These are phyloP conservation scores for Capsella rubella DNA, from an alignment of 441 rosid species.

Conservation along the genomic window DNA sequence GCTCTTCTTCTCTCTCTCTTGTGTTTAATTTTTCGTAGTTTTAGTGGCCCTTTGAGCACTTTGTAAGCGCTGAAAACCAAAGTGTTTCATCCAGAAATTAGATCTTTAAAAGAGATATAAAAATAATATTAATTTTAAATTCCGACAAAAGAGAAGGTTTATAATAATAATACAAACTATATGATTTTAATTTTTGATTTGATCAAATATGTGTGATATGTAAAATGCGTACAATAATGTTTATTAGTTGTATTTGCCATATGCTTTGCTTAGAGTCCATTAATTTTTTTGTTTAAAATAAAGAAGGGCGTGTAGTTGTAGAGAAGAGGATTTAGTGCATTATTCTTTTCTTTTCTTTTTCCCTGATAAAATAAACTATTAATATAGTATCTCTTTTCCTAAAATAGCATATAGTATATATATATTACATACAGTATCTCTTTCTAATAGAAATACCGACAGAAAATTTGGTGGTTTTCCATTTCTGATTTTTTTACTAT, in stretches of 20 bases:
- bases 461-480: slow-evolving; percentile 4
- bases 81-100: slow-evolving; percentile 19
- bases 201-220: neutral
- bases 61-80: slow-evolving; percentile 37
- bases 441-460: slow-evolving; percentile 18
- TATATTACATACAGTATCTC: neutral
- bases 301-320: slow-evolving; percentile 24
- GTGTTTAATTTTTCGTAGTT: slow-evolving; percentile 34
- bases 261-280: slow-evolving; percentile 22
- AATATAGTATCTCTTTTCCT: neutral
- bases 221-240: neutral
- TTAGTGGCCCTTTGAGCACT: slow-evolving; percentile 37
- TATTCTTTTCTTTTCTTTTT: slow-evolving; percentile 20
- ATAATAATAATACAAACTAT: neutral
- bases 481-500: neutral
- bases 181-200: neutral
- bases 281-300: neutral
- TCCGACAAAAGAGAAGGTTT: slow-evolving; percentile 24
- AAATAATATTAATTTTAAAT: slow-evolving; percentile 16
- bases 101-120: slow-evolving; percentile 7
- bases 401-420: neutral
- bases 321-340: slow-evolving; percentile 10
- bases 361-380: neutral
- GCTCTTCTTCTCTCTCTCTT: neutral
- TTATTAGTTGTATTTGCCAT: slow-evolving; percentile 11